A percentile compares a stretch with the other conserved stretches of the same genome.
Conservation (phyloP, 169 alveolate genomes). For the Condylostoma magnum region DNA sequence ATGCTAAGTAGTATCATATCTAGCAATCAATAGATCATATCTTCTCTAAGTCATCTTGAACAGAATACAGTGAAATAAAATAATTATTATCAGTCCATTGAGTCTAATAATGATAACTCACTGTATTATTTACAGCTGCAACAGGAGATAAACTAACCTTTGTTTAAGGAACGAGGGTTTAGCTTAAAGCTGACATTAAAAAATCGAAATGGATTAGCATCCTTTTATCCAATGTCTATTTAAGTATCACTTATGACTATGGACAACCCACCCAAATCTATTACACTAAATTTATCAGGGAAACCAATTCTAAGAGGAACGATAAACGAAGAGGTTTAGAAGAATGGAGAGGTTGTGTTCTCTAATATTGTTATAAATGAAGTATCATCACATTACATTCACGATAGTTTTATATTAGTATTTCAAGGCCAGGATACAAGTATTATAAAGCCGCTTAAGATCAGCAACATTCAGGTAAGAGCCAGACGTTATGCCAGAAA, state of each 20-base stretch:
- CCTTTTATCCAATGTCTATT: neutral
- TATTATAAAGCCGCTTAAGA: conserved; percentile 2
- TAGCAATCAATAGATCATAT: too few relatives aligned
- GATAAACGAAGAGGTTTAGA: neutral
- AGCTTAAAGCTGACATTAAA: neutral
- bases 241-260: neutral
- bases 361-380: conserved; percentile 24
- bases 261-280: conserved; percentile 7
- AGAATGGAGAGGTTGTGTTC: neutral
- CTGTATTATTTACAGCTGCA: neutral
- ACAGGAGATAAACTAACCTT: neutral
- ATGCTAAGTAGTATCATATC: too few relatives aligned
- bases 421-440: neutral
- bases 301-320: conserved; percentile 18
- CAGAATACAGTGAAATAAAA: too few relatives aligned
- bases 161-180: conserved; percentile 22
- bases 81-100: too few relatives aligned
- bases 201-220: neutral
- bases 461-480: neutral
- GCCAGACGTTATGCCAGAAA: too few relatives aligned
- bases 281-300: conserved; percentile 6
- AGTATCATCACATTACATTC: conserved; percentile 19
- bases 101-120: neutral
- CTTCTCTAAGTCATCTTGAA: too few relatives aligned
- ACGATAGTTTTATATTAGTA: conserved; percentile 17